Base-by-base conservation (phyloP, 768 basidiomycete species). In the Leccinellum albellum region DNA sequence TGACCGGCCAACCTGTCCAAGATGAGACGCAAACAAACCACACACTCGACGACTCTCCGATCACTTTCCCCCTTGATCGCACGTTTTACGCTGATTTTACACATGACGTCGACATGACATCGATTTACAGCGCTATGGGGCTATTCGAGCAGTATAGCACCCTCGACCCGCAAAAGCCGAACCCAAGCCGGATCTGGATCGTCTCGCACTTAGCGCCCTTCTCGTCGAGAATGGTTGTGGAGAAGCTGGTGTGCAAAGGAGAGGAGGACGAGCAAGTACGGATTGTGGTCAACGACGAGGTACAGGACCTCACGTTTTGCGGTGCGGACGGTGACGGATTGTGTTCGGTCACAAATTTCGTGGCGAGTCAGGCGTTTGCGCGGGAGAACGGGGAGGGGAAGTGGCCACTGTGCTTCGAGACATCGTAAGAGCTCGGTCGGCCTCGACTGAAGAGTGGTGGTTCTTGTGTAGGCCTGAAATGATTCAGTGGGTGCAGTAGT, bases 101-200 rank as follows among this genome's bases (percentile, higher is more conserved):
- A 5, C 91, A 94, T 67, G 91, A 94, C 66, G 88, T 91, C 69
- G 73, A 86, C 65, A 88, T 94, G 82, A 76, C 88, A 49, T 83
- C 89, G 20, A 86, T 93, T 54, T 87, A 83, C 58, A 62, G 78
- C 67, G 70, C 89, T 65, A 51, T 82, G 76, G 71, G 90, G 75
- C 61, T 79, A 9, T 55, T 77, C 77, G 53, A 79, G 76, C 70
- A 69, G 54, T n/a, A 80, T 75, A 37, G 35, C 35, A 61, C 50
- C 9, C 26, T 66, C 21, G 47, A 64, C 29, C 57, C 62, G 6
- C 52, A 24, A 14, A 31, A 49, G 6, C 60, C 37, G 7, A 63
- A 69, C 26, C 20, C 44, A 8, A n/a, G 4, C n/a, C 69, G 79
- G 10, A 67, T 75, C 1, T 91, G 88, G 87, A 56, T 78, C 3